Evolutionary conservation across 2,329 filamentous ascomycete genomes (phyloP), one percentile per base, ranked within the genome.

Genomic region (Arthrobotrys conoides): DNA sequence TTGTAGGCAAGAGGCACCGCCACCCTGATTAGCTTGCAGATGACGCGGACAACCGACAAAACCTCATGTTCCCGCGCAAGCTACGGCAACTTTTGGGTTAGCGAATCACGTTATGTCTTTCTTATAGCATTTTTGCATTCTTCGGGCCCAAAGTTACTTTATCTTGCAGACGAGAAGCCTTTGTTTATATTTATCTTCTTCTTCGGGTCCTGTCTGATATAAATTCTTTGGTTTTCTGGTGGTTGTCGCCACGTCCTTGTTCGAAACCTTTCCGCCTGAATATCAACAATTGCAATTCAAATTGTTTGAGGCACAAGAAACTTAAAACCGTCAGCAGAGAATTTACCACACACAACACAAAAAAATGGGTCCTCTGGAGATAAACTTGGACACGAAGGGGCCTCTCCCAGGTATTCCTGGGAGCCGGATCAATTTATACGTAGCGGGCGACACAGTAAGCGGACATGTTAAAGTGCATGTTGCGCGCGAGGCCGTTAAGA

Each of bases 391-490:
- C 24, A 24, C 59, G 4, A 71, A 71, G 24, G 61, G 67, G 5
- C 67, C 61, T 0, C 67, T 77, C 4, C 67, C 73, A 10, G 73
- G 73, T 5, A 51, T 75, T 18, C 71, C 71, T 14, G 71, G 71
- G 16, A 75, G 71, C 30, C 51, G 64, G 41, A 75, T 68, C 33
- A 69, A 75, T 36, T 53, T 77, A 18, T 77, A 77, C 14, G 51
- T 67, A 27, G 73, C 73, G 18, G 59, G 61, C 22, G 73, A 77
- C n/a, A 71, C 67, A n/a, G 73, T 77, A n/a, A 61, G 59, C 8
- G 73, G 73, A 0, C 55, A 77, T 64, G 73, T 71, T 18, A 46
- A 66, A 30, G 67, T 77, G 18, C 48, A 38, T n/a, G 41, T 70
- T 22, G 38, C 67, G 9, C 44, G 27, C 12, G 73, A 77, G 24